These are phyloP conservation scores for Phaeoacremonium minimum DNA, from an alignment of 2,329 filamentous ascomycete genomes.

Conservation along the genomic window DNA sequence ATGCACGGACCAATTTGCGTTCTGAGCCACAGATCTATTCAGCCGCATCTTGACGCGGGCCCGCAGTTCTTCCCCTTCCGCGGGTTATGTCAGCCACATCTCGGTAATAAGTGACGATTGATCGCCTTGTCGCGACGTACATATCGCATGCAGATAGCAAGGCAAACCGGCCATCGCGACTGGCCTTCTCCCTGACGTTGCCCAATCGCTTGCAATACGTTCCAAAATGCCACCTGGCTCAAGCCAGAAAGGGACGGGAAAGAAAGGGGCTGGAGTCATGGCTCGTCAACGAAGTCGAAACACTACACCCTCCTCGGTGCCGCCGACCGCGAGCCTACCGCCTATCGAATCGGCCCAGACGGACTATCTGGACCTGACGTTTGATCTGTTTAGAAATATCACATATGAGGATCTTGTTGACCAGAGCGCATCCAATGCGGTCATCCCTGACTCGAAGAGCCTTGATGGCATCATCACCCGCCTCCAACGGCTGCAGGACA, in stretches of 20 bases:
- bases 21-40: too few relatives aligned
- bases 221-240: slow-evolving; percentile 52
- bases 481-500: slow-evolving; percentile 60
- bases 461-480: slow-evolving; percentile 60
- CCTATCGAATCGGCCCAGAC: slow-evolving; percentile 53
- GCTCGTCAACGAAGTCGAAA: slow-evolving; percentile 69
- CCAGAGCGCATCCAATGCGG: slow-evolving; percentile 48
- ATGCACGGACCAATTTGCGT: too few relatives aligned
- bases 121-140: too few relatives aligned
- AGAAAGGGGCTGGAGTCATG: slow-evolving; percentile 59
- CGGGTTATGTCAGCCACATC: too few relatives aligned
- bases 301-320: slow-evolving; percentile 63
- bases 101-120: too few relatives aligned
- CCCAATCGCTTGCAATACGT: slow-evolving; percentile 1
- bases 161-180: too few relatives aligned
- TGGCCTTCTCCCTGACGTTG: too few relatives aligned
- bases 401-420: slow-evolving; percentile 69
- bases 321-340: slow-evolving; percentile 46
- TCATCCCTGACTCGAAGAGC: slow-evolving; percentile 59
- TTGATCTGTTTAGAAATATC: slow-evolving; percentile 54
- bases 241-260: slow-evolving; percentile 59
- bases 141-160: too few relatives aligned
- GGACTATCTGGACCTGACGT: slow-evolving; percentile 62
- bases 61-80: too few relatives aligned
- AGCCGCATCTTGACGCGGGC: too few relatives aligned